phyloP scores from a whole-genome alignment of 352 stramenopile genomes.

The Pythium coloratum region DNA sequence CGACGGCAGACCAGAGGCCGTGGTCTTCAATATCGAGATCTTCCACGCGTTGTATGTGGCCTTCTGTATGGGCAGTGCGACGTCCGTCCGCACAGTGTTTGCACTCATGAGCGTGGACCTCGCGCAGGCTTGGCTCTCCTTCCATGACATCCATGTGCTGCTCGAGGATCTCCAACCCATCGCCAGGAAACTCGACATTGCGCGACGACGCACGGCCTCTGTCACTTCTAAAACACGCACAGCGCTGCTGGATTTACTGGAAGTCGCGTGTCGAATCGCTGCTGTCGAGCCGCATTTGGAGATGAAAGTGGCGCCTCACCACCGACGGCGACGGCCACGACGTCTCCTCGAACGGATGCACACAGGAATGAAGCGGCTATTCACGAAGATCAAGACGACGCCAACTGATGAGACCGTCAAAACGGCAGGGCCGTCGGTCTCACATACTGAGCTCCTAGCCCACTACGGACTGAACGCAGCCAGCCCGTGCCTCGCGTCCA shows the following conservation, averaged over 20 bases:
- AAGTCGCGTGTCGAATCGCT: slow-evolving; percentile 1
- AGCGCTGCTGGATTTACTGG: slow-evolving; percentile 3
- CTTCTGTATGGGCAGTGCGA: slow-evolving; percentile 37
- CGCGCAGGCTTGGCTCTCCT: slow-evolving; percentile 31
- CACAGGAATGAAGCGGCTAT: neutral
- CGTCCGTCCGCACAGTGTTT: slow-evolving; percentile 27
- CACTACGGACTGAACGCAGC: neutral
- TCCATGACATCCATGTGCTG: slow-evolving; percentile 25
- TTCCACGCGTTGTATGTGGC: slow-evolving; percentile 52
- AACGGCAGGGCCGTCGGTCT: neutral
- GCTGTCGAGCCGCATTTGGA: slow-evolving; percentile 11
- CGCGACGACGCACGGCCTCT: neutral
- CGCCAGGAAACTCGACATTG: slow-evolving; percentile 8
- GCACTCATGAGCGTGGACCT: slow-evolving; percentile 37
- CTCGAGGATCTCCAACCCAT: slow-evolving; percentile 1
- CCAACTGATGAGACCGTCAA: neutral
- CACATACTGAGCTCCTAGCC: neutral
- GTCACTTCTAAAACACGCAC: neutral
- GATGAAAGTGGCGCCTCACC: neutral
- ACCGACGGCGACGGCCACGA: neutral
- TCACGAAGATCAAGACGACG: neutral
- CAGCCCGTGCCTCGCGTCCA: neutral
- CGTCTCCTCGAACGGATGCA: neutral
- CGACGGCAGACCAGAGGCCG: slow-evolving; percentile 39
- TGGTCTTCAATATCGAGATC: slow-evolving; percentile 56